Base-by-base conservation (phyloP, 805 yeast genomes). In the Yamadazyma nakazawae region DNA sequence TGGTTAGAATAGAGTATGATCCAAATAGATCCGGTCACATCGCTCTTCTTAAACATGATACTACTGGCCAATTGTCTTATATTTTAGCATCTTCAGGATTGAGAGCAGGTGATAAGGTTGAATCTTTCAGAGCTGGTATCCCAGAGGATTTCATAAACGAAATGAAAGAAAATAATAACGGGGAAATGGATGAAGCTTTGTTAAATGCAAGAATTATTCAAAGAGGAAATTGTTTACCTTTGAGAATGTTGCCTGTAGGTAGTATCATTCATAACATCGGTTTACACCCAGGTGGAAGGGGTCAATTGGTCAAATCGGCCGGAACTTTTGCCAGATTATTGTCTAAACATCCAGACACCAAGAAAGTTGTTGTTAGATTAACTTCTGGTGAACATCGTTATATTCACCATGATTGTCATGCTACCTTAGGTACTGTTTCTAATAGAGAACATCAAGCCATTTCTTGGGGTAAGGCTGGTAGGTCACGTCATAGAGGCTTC, bases 391-490 rank as follows among this genome's bases (percentile, higher is more conserved):
- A 94, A 70, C 95, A 90, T 59, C 84, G 99, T 60, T 90, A 87
- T 58, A 87, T 94, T 21, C 78, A 87, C 44, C 62, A 89, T 47
- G 85, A 88, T 45, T 88, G 96, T 21, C 88, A 92, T 67, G 98
- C 98, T 18, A 90, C 98, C 1, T 75, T 94, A 52, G 99, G 99
- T 30, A 80, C 88, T 42, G 96, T 90, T 11, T 89, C 97, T 13
- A 94, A 94, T 66, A 80, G 88, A 44, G 97, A 90, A 56, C 97
- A 92, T 69, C 94, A 87, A 70, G 88, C 88, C 56, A 79, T 81
- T 53, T 79, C 87, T 49, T 80, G 89, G 72, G 99, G 99, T 77
- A 94, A 94, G 67, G 99, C 99, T 19, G 99, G 99, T 60, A 82
- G 97, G 68, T 76, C 85, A 44, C 84, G 99, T 66, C 85, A 90